Evolutionary conservation across 1,139 yeast species (phyloP), one percentile per base, ranked within the genome.

Genomic region (Saccharomyces hybrid): DNA sequence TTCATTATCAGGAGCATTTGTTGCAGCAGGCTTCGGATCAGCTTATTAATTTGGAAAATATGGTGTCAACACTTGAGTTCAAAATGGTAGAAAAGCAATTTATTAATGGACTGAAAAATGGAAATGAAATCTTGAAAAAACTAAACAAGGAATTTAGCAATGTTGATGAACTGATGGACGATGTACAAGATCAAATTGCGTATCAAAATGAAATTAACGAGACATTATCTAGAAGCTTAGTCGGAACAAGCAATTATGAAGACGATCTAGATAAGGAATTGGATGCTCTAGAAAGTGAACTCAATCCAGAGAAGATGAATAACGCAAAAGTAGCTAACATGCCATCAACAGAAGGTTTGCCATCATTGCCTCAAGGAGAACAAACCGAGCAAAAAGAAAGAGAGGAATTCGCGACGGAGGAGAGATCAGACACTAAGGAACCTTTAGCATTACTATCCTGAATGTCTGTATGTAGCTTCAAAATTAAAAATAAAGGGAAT

Each of bases 51-150:
- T 71, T 93, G 46, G 97, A 91, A 65, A 76, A 77, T 53, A 75
- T 88, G 66, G 82, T 85, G 4, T 80, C 83, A 25, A 84, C 87
- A 32, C 86, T 93, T 47, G 98, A 93, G 71, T 90, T 88, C 72
- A 93, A 95, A 63, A 72, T 88, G 57, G 85, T 93, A 42, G 98
- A 91, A 67, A 83, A 84, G 61, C 96, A 89, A 64, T 91, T 93
- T 51, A 62, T 90, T 14, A 80, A 79, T 58, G 96, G 97, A 0
- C 75, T 93, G 49, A 77, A 82, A 61, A 85, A 86, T 61, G 98
- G 98, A 27, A 89, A 86, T 66, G 74, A 77, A 55, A 88, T 89
- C 8, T 76, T 93, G 60, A 83, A 79, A 61, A 82, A 81, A 59
- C 76, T 93, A 57, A 91, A 93, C 69, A 75, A 75, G 53, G 96